Base-by-base conservation (phyloP, 176 grass and related monocot genomes). In the Rhynchospora tenuis region DNA sequence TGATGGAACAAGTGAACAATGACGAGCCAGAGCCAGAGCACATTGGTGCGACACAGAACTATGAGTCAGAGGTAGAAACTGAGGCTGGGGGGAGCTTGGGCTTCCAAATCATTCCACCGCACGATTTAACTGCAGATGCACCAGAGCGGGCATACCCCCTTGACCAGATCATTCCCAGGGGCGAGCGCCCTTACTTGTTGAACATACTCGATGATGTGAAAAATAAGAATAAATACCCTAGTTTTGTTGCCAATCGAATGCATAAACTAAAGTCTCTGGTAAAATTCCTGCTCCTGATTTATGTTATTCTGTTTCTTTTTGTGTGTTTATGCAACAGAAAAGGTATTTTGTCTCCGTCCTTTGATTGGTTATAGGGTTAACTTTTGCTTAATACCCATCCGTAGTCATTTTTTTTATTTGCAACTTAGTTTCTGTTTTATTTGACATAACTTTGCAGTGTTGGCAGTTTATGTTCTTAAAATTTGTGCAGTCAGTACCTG, bases 221-320 rank as follows among this genome's bases (percentile, higher is more conserved):
- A 27, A 88, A 81, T 77, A 88, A 22, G 85, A 47, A 9, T n/a
- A 82, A 26, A 47, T 99, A 99, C 80, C 91, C 89, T 27, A 83
- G 12, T 85, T 99, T 99, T 95, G 93, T 99, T 81, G 86, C 86
- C 51, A 99, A 93, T 55, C 91, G 93, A 56, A 85, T 91, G 63
- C 66, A 93, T 13, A 91, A 91, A 59, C 86, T 99, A 63, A 56
- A 78, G 19, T 80, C 88, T 80, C 31, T 92, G 96, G 96, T 99
- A 78, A 75, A 58, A 69, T 86, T 62, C 22, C 23, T 78, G 13
- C n/a, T 46, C 65, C 20, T 6, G 24, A 57, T 65, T 80, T 81
- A 72, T 76, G 14, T 63, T 72, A 27, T 64, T 83, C 51, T 85
- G 42, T 79, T 68, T 82, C 2, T 86, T 33, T 83, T 82, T 93